phyloP scores from a whole-genome alignment of 2,329 filamentous ascomycete species.

The Exophiala spinifera region DNA sequence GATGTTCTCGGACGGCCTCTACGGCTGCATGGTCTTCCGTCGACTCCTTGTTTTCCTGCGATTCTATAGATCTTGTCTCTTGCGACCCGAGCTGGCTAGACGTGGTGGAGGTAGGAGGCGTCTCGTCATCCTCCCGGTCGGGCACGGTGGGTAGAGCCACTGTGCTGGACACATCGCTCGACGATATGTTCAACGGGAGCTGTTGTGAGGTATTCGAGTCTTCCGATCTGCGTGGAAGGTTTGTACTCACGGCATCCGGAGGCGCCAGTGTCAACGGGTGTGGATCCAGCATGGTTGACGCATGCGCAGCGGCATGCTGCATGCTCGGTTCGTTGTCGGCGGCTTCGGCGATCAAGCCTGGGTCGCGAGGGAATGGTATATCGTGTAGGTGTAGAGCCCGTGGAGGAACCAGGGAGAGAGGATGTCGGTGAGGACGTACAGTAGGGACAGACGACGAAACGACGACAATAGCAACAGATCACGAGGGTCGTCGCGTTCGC shows the following conservation, averaged over 20 bases:
- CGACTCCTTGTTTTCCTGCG: constrained; percentile 4
- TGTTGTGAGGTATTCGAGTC: constrained; percentile 6
- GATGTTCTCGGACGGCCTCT: background rate
- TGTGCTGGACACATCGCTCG: constrained; percentile 12
- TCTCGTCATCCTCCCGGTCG: constrained; percentile 16
- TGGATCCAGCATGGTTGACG: constrained; percentile 19
- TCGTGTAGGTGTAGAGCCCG: background rate
- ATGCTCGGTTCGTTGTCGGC: constrained; percentile 10
- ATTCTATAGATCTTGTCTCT: constrained; percentile 4
- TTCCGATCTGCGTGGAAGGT: constrained; percentile 3
- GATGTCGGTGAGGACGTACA: background rate
- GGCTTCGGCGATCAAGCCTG: constrained; percentile 5
- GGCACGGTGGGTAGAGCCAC: background rate
- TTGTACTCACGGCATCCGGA: background rate
- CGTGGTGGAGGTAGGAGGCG: constrained; percentile 21
- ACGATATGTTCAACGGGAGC: constrained; percentile 14
- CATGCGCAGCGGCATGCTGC: constrained; percentile 21
- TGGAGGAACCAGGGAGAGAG: background rate
- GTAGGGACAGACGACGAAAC: background rate
- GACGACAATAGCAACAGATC: background rate
- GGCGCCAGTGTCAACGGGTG: constrained; percentile 13
- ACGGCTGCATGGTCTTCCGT: background rate
- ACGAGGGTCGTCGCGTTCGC: constrained; percentile 3
- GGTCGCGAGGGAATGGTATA: background rate
- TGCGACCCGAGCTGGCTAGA: constrained; percentile 15